Evolutionary conservation across 176 grass and related monocot genomes (phyloP).

Genomic region (Lolium perenne): DNA sequence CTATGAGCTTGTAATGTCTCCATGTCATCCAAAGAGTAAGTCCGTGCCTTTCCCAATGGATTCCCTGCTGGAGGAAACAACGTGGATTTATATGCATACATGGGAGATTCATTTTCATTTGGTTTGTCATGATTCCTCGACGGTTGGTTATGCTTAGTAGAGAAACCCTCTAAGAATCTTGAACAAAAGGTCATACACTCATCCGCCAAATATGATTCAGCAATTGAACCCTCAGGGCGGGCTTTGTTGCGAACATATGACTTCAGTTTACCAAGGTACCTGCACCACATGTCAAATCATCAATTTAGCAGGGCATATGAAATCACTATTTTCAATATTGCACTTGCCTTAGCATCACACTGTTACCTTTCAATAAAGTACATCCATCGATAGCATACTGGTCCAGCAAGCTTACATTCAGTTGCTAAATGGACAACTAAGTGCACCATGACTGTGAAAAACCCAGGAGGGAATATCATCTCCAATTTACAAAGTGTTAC

Average conservation of each 20-base stretch:
- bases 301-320: not conserved
- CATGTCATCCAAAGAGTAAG: not conserved
- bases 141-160: slow-evolving; percentile 10
- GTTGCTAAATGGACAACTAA: slow-evolving; percentile 23
- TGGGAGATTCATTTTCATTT: not conserved
- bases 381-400: not conserved
- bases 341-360: not conserved
- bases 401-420: not conserved
- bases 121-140: slow-evolving; percentile 18
- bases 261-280: slow-evolving; percentile 28
- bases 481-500: slow-evolving; percentile 4
- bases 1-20: slow-evolving; percentile 11
- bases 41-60: not conserved
- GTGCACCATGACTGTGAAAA: slow-evolving; percentile 38
- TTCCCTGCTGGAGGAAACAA: not conserved
- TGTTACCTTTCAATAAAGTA: slow-evolving; percentile 25
- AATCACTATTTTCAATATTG: not conserved
- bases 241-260: slow-evolving; percentile 34
- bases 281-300: not conserved
- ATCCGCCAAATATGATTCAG: slow-evolving; percentile 2
- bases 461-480: not conserved
- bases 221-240: slow-evolving; percentile 13
- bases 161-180: slow-evolving; percentile 16
- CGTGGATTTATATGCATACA: not conserved
- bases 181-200: slow-evolving; percentile 31